These are phyloP conservation scores for Mortierella sp. DNA, from an alignment of 371 early-diverging fungal genomes.

Conservation along the genomic window DNA sequence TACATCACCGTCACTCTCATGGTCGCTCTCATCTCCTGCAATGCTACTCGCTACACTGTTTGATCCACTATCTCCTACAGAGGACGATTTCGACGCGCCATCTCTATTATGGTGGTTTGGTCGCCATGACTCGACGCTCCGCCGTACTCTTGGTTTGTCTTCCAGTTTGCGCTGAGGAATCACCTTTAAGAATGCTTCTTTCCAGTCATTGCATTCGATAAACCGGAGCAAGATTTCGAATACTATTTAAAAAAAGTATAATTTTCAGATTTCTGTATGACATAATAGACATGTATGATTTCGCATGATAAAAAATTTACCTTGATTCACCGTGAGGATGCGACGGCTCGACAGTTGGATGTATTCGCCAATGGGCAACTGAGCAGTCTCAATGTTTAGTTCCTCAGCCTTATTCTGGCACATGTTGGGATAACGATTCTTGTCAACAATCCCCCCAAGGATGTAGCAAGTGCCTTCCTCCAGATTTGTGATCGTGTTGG, in stretches of 20 bases:
- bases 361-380: constrained; percentile 89
- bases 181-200: constrained; percentile 83
- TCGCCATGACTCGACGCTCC: constrained; percentile 43
- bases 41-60: constrained; percentile 36
- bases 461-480: constrained; percentile 85
- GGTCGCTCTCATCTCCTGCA: constrained; percentile 24
- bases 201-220: constrained; percentile 82
- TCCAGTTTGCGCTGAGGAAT: constrained; percentile 90
- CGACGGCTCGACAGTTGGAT: constrained; percentile 83
- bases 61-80: constrained; percentile 11
- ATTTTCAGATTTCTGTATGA: background rate
- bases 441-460: constrained; percentile 96
- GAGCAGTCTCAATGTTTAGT: constrained; percentile 82
- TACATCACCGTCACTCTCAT: constrained; percentile 15
- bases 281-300: background rate
- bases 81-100: background rate
- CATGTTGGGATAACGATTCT: constrained; percentile 81
- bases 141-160: constrained; percentile 59
- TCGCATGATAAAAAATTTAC: constrained; percentile 47
- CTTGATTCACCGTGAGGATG: constrained; percentile 95
- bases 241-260: constrained; percentile 55
- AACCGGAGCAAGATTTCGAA: constrained; percentile 85
- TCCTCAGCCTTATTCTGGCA: constrained; percentile 84
- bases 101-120: constrained; percentile 12
- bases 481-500: constrained; percentile 73